Evolutionary conservation across 2,329 filamentous ascomycete species (phyloP).

Genomic region (Chrysoporthe cubensis): DNA sequence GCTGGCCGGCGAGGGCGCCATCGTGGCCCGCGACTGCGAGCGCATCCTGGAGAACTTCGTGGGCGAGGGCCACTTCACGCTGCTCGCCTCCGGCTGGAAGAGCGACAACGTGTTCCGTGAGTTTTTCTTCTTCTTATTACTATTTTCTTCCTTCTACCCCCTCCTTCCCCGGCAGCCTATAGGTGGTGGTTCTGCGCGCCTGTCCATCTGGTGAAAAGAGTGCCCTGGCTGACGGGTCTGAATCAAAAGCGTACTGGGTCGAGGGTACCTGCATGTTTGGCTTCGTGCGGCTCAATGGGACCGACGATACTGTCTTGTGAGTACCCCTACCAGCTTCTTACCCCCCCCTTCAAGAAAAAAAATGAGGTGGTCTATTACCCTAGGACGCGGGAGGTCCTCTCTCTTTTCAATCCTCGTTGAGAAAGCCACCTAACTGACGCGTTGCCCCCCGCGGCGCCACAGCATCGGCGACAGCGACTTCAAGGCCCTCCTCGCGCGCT

Average conservation of each 20-base stretch:
- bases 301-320: slow-evolving; percentile 14
- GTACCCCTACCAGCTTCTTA: neutral
- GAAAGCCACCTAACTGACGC: neutral
- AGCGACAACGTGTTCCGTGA: neutral
- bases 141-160: neutral
- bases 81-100: slow-evolving; percentile 11
- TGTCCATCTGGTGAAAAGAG: neutral
- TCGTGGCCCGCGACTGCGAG: slow-evolving; percentile 14
- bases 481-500: slow-evolving; percentile 1
- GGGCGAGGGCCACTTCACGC: neutral
- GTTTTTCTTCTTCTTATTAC: neutral
- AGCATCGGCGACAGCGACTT: slow-evolving; percentile 20
- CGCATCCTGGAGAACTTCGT: neutral
- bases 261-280: slow-evolving; percentile 22
- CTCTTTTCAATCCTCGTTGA: neutral
- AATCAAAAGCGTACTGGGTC: neutral
- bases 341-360: no score
- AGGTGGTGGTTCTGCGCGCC: no score
- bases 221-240: neutral
- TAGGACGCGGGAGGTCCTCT: neutral
- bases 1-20: slow-evolving; percentile 5
- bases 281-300: slow-evolving; percentile 15
- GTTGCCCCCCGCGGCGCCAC: neutral
- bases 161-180: neutral
- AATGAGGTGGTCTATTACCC: no score